Evolutionary conservation across 192 early-diverging fungal genomes (phyloP).

Genomic region (Phlyctochytrium planicorne): DNA sequence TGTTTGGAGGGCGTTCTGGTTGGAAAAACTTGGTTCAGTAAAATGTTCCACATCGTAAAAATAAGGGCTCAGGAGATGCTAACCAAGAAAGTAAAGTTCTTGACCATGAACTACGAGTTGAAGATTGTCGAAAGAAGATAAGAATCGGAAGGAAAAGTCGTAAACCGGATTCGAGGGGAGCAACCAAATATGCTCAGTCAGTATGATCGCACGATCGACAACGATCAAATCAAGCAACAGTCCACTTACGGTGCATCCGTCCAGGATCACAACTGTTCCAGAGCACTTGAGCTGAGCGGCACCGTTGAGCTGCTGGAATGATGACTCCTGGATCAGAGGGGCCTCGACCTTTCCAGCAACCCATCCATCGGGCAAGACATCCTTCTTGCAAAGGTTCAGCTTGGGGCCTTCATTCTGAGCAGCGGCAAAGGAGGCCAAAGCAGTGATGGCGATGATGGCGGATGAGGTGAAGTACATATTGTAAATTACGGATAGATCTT

Average conservation of each 20-base stretch:
- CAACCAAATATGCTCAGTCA: too few species aligned
- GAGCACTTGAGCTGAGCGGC: conserved; percentile 16
- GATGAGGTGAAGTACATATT: too few species aligned
- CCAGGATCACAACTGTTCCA: conserved; percentile 24
- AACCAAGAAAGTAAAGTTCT: conserved; percentile 28
- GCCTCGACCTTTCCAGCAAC: conserved; percentile 7
- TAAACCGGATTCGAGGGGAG: too few species aligned
- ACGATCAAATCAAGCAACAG: background rate
- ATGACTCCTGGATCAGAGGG: conserved; percentile 13
- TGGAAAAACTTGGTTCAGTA: too few species aligned
- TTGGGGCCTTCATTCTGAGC: background rate
- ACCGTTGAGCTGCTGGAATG: conserved; percentile 2
- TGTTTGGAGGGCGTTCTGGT: conserved; percentile 24
- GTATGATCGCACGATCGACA: too few species aligned
- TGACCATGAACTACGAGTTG: conserved; percentile 25
- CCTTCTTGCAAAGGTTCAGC: conserved; percentile 15
- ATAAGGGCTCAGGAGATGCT: too few species aligned
- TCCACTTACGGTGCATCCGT: conserved; percentile 26
- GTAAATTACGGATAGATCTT: too few species aligned
- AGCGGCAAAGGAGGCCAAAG: background rate
- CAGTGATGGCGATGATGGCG: background rate
- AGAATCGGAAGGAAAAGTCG: too few species aligned
- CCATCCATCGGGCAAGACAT: conserved; percentile 9
- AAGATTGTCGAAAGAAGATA: too few species aligned
- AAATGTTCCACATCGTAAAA: too few species aligned